phyloP scores from a whole-genome alignment of 2,329 filamentous ascomycete species.

The Calonectria henricotiae region DNA sequence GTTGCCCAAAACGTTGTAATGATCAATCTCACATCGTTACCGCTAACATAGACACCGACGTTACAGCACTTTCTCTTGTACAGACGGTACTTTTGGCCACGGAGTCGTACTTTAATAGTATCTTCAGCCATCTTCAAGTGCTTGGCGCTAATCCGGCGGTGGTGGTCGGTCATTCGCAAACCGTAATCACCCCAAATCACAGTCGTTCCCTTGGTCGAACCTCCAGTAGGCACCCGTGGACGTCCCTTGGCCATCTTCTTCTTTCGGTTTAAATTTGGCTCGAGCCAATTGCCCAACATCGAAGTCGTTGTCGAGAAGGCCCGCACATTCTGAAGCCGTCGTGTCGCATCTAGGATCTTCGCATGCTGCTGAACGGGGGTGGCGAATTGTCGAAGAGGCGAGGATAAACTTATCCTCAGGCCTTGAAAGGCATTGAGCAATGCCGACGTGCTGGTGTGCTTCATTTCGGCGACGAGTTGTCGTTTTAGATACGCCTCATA shows the following conservation, averaged over 20 bases:
- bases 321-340: conserved; percentile 67
- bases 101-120: conserved; percentile 89
- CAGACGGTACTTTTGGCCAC: conserved; percentile 92
- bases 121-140: conserved; percentile 94
- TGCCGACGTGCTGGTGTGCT: conserved; percentile 62
- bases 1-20: conserved; percentile 24
- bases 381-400: conserved; percentile 60
- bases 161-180: conserved; percentile 92
- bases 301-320: conserved; percentile 81
- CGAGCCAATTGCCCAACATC: conserved; percentile 82
- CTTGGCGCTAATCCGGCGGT: conserved; percentile 88
- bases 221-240: conserved; percentile 89
- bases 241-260: conserved; percentile 94
- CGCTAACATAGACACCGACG: conserved; percentile 94
- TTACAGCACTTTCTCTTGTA: conserved; percentile 95
- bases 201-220: conserved; percentile 92
- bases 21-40: conserved; percentile 81
- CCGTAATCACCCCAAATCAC: conserved; percentile 98
- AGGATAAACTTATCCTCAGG: conserved; percentile 64
- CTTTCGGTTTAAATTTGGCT: conserved; percentile 82
- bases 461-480: conserved; percentile 62
- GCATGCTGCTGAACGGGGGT: conserved; percentile 55
- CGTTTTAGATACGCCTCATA: conserved; percentile 47
- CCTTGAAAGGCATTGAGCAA: conserved; percentile 69
- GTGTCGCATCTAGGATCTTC: conserved; percentile 53